phyloP scores from a whole-genome alignment of 2,329 filamentous ascomycete genomes.

The Nothophoma quercina region DNA sequence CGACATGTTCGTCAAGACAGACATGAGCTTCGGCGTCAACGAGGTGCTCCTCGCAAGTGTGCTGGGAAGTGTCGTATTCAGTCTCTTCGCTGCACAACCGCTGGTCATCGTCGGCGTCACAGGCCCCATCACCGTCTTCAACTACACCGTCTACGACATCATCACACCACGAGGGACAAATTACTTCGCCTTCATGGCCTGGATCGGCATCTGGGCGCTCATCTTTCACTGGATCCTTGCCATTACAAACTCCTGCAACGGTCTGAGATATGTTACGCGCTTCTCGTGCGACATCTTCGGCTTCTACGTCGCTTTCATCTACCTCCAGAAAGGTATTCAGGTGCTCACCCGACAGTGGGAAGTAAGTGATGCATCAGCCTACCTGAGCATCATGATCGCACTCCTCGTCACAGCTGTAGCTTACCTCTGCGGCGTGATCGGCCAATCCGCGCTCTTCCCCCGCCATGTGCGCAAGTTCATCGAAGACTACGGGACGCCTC shows the following conservation, averaged over 20 bases:
- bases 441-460: conserved; percentile 74
- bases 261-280: conserved; percentile 84
- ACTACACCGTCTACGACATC: conserved; percentile 93
- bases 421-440: conserved; percentile 76
- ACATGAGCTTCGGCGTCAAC: conserved; percentile 86
- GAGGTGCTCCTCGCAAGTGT: conserved; percentile 89
- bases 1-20: conserved; percentile 91
- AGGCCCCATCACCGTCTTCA: conserved; percentile 91
- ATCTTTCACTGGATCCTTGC: conserved; percentile 86
- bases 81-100: conserved; percentile 80
- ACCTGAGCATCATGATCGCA: conserved; percentile 78
- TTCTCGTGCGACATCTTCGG: conserved; percentile 95
- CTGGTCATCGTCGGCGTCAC: conserved; percentile 92
- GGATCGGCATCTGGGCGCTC: conserved; percentile 89
- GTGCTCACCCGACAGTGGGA: conserved; percentile 78
- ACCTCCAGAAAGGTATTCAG: conserved; percentile 89
- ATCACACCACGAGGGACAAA: conserved; percentile 78
- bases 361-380: conserved; percentile 68
- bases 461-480: conserved; percentile 81
- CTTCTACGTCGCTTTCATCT: conserved; percentile 92
- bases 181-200: conserved; percentile 90
- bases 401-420: conserved; percentile 80
- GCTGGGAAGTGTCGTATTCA: conserved; percentile 81
- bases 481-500: conserved; percentile 86
- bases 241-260: conserved; percentile 86